Percentiles rank a stretch among this genome's conserved stretches.
Conservation (phyloP, 805 yeast genomes). For the Pichia nakasei region DNA sequence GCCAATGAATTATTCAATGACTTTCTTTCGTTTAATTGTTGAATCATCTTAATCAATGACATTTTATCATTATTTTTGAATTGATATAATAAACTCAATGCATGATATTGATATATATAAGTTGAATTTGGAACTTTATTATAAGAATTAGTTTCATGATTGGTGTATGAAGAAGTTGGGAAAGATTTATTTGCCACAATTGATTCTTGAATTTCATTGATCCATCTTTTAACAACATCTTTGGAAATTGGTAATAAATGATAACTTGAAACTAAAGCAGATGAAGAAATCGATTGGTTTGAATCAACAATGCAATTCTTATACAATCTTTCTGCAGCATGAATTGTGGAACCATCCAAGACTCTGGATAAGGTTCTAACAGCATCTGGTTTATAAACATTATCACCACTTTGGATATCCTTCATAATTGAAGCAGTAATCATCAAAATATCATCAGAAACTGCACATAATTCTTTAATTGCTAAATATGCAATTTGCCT, state of each 20-base stretch:
- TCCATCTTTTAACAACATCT: slow-evolving; percentile 88
- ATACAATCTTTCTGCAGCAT: slow-evolving; percentile 86
- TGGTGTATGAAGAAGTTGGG: slow-evolving; percentile 39
- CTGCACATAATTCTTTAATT: slow-evolving; percentile 78
- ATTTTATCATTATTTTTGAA: slow-evolving; percentile 86
- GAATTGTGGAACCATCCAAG: slow-evolving; percentile 82
- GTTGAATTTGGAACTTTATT: slow-evolving; percentile 58
- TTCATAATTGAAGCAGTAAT: slow-evolving; percentile 97
- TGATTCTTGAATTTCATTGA: slow-evolving; percentile 92
- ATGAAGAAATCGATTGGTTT: slow-evolving; percentile 81
- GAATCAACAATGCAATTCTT: slow-evolving; percentile 88
- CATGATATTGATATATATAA: slow-evolving; percentile 88
- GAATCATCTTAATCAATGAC: slow-evolving; percentile 86
- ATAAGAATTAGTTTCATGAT: slow-evolving; percentile 48
- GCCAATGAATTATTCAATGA: slow-evolving; percentile 75
- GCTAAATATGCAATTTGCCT: slow-evolving; percentile 93
- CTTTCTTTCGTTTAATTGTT: slow-evolving; percentile 55
- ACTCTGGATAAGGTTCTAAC: slow-evolving; percentile 86
- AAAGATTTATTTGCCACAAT: slow-evolving; percentile 52
- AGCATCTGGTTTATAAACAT: slow-evolving; percentile 86
- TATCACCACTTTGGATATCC: slow-evolving; percentile 87
- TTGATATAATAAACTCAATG: slow-evolving; percentile 81
- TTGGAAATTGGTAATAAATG: slow-evolving; percentile 83
- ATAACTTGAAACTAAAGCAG: slow-evolving; percentile 89
- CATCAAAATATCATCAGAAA: slow-evolving; percentile 91